Evolutionary conservation across 805 yeast species (phyloP).

Genomic region (Jamesozyma lodderae): DNA sequence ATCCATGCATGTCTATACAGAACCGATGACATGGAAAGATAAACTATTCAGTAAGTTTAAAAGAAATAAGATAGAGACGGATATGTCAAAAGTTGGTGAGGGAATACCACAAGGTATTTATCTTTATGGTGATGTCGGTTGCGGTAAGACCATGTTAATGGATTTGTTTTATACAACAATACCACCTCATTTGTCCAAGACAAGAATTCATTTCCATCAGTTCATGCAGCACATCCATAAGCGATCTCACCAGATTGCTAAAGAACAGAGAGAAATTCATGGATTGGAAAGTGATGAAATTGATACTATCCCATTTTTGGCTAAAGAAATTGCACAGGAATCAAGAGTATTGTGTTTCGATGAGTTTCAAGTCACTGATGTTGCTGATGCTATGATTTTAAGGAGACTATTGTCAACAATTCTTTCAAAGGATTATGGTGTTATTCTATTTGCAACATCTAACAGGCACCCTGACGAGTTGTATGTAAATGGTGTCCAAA

Average conservation of each 20-base stretch:
- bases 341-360: slow-evolving; percentile 85
- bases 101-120: slow-evolving; percentile 74
- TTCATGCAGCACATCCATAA: slow-evolving; percentile 94
- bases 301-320: slow-evolving; percentile 77
- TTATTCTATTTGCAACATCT: slow-evolving; percentile 84
- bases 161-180: slow-evolving; percentile 83
- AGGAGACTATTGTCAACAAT: slow-evolving; percentile 62
- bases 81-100: slow-evolving; percentile 20
- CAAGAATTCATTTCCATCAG: slow-evolving; percentile 87
- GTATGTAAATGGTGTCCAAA: slow-evolving; percentile 88
- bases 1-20: slow-evolving; percentile 40
- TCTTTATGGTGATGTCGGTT: slow-evolving; percentile 94
- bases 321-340: slow-evolving; percentile 69
- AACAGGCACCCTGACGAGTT: slow-evolving; percentile 92
- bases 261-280: slow-evolving; percentile 34
- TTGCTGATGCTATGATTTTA: slow-evolving; percentile 95
- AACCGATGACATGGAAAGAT: slow-evolving; percentile 37
- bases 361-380: slow-evolving; percentile 96
- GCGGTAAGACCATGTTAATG: slow-evolving; percentile 98
- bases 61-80: slow-evolving; percentile 3
- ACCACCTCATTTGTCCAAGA: slow-evolving; percentile 68
- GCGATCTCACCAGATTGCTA: slow-evolving; percentile 66
- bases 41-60: slow-evolving; percentile 12
- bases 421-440: slow-evolving; percentile 69
- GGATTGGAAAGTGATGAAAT: slow-evolving; percentile 17